These are phyloP conservation scores for Wallemia mellicola DNA, from an alignment of 1,284 basidiomycete genomes.

Conservation along the genomic window DNA sequence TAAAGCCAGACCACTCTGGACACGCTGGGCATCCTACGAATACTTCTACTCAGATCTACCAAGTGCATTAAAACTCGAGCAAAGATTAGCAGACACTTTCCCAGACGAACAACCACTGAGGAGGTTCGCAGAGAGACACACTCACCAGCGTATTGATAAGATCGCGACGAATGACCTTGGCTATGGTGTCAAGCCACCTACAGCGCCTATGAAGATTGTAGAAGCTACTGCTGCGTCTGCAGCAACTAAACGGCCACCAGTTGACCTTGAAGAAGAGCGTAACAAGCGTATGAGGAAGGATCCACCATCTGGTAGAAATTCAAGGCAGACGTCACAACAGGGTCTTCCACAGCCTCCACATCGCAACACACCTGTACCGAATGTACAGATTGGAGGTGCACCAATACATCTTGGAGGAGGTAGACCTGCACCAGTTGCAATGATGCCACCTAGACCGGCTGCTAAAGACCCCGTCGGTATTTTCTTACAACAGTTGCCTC, in stretches of 20 bases:
- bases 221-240: slow-evolving; percentile 7
- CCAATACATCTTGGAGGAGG: not conserved
- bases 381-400: not conserved
- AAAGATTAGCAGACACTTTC: slow-evolving; percentile 59
- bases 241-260: slow-evolving; percentile 4
- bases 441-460: not conserved
- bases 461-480: not conserved
- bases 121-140: slow-evolving; percentile 63
- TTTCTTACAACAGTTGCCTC: not conserved
- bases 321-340: not conserved
- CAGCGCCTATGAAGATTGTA: slow-evolving; percentile 1
- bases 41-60: slow-evolving; percentile 83
- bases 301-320: not conserved
- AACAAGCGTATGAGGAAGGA: slow-evolving; percentile 3
- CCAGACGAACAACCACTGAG: slow-evolving; percentile 65
- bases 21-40: slow-evolving; percentile 81
- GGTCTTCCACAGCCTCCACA: not conserved
- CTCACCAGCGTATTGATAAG: slow-evolving; percentile 60
- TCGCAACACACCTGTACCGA: not conserved
- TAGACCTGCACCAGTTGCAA: not conserved
- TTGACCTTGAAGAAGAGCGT: slow-evolving; percentile 1
- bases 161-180: slow-evolving; percentile 72
- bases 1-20: slow-evolving; percentile 62
- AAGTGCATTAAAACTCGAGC: slow-evolving; percentile 61
- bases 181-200: slow-evolving; percentile 21